phyloP scores from a whole-genome alignment of 495 filamentous ascomycete species.

The Lasiosphaeria miniovina region DNA sequence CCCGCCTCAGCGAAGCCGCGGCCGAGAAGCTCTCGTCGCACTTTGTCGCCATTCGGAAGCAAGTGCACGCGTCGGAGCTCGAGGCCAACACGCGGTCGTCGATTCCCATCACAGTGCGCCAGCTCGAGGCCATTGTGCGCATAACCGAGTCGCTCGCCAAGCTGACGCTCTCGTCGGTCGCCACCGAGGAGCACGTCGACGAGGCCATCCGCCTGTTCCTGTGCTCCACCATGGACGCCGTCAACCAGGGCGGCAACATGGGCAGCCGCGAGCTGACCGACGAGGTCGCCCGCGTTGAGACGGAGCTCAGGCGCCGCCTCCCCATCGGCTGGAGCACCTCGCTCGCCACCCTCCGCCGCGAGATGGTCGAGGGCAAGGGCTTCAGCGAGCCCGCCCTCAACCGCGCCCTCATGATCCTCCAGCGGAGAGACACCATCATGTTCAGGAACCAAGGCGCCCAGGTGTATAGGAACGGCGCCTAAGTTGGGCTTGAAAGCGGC shows the following conservation, averaged over 20 bases:
- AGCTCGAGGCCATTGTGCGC: constrained; percentile 94
- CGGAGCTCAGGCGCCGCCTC: constrained; percentile 81
- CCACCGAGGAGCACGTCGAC: constrained; percentile 88
- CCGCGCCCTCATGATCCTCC: constrained; percentile 79
- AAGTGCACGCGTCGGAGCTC: constrained; percentile 86
- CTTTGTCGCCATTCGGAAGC: constrained; percentile 93
- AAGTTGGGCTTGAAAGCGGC: constrained; percentile 1
- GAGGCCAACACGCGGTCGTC: constrained; percentile 82
- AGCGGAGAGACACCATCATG: constrained; percentile 85
- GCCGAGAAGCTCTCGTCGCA: constrained; percentile 96
- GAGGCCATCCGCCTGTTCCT: constrained; percentile 98
- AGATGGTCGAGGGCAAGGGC: constrained; percentile 85
- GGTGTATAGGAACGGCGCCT: constrained; percentile 70
- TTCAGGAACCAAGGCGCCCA: constrained; percentile 85
- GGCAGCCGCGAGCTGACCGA: constrained; percentile 86
- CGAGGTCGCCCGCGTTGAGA: constrained; percentile 82
- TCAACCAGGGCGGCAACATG: constrained; percentile 79
- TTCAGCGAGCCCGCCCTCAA: constrained; percentile 84
- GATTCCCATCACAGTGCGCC: constrained; percentile 96
- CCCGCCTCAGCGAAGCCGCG: constrained; percentile 85
- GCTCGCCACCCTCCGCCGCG: constrained; percentile 76
- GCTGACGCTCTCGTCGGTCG: constrained; percentile 76
- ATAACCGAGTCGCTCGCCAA: constrained; percentile 97
- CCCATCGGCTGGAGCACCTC: constrained; percentile 96
- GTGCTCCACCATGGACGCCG: constrained; percentile 96